A percentile compares a stretch with the other conserved stretches of the same genome.
phyloP scores from a whole-genome alignment of 1,284 basidiomycete species.

The Papiliotrema laurentii region DNA sequence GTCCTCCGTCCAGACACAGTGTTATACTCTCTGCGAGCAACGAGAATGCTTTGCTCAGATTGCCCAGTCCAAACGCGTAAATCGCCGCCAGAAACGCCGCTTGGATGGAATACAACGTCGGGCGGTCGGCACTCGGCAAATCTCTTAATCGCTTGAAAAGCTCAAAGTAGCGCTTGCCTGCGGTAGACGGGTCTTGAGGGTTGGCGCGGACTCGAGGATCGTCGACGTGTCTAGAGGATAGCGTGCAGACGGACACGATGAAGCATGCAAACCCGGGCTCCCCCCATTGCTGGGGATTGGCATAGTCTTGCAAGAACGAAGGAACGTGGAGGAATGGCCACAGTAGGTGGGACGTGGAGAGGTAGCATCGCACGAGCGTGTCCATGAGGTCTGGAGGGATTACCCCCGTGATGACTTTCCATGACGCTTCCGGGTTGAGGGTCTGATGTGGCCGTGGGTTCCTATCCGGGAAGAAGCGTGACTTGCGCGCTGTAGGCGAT shows the following conservation, averaged over 20 bases:
- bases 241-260: conserved; percentile 80
- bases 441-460: conserved; percentile 62
- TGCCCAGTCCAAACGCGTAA: conserved; percentile 79
- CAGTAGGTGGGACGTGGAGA: conserved; percentile 85
- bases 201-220: conserved; percentile 78
- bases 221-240: conserved; percentile 83
- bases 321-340: conserved; percentile 87
- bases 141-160: conserved; percentile 76
- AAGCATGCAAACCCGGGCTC: conserved; percentile 87
- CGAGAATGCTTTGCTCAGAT: conserved; percentile 77
- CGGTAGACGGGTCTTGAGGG: conserved; percentile 70
- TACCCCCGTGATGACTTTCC: conserved; percentile 69
- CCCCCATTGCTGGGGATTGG: conserved; percentile 84
- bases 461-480: conserved; percentile 58
- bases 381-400: conserved; percentile 87
- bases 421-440: conserved; percentile 66
- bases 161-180: conserved; percentile 86
- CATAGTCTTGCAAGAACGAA: conserved; percentile 80
- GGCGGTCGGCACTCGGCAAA: conserved; percentile 76
- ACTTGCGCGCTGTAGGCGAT: conserved; percentile 14
- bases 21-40: conserved; percentile 78
- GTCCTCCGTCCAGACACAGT: conserved; percentile 72
- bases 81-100: conserved; percentile 79
- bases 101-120: conserved; percentile 83
- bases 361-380: conserved; percentile 54